Evolutionary conservation across 2,329 filamentous ascomycete species (phyloP), one percentile per base, ranked within the genome.

Genomic region (Xylaria sp.): DNA sequence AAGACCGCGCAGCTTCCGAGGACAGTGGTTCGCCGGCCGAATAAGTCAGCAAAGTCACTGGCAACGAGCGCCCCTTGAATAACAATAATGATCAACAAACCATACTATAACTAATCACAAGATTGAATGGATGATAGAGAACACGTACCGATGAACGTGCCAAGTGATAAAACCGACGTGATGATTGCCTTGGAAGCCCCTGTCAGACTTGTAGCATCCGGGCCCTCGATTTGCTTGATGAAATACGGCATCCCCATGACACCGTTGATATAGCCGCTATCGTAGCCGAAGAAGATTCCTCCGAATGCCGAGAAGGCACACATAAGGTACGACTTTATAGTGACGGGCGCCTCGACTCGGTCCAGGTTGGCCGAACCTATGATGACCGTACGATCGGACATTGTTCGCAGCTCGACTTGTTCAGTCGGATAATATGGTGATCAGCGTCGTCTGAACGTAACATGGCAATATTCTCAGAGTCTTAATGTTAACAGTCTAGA

Each of bases 121-220:
- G 15, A 45, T 2, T 10, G 11, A 36, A 25, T 5, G 5, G 38
- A 7, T 7, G 13, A 31, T 25, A 27, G 5, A 5, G 54, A 20
- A 6, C 17, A 51, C 71, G 36, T 69, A 75, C 73, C 89, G 68
- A 93, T 91, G 85, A 94, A 95, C 73, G 92, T 93, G 79, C 89
- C 87, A 76, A 85, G 87, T 39, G 92, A 94, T 62, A 95, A 87
- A 73, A 95, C 93, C 22, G 91, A 93, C 76, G 89, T 89, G 76
- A 94, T 87, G 45, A 88, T 83, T 6, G 86, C 87, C 65, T 79
- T 79, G 76, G 87, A 74, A 69, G 78, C 77, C 47, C 83, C 78
- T 42, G 69, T 72, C 36, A 88, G 74, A 7, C 66, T 67, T 0
- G 67, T 72, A 33, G 72, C 74, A 53, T 71, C 77, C 31, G 75